Percentiles rank a stretch among this genome's conserved stretches.
Conservation (phyloP, 495 filamentous ascomycete genomes). For the Lophiotrema nucula region DNA sequence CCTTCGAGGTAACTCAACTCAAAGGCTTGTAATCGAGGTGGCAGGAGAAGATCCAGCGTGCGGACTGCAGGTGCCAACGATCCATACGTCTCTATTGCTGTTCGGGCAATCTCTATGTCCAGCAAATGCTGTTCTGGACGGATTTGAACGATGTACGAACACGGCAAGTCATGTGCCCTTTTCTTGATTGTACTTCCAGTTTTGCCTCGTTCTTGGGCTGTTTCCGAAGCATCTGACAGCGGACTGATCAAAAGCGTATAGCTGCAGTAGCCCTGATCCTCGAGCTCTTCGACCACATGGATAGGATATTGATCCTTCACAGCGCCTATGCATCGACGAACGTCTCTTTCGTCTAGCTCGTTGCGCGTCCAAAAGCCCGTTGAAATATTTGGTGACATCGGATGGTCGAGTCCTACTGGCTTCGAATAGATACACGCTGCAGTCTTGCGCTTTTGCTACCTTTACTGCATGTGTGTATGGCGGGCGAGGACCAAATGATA, state of each 20-base stretch:
- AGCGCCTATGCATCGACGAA: conserved; percentile 1
- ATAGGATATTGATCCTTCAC: not conserved
- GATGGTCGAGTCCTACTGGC: no score
- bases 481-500: not conserved
- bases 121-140: conserved; percentile 47
- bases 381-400: conserved; percentile 13
- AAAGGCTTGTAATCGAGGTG: conserved; percentile 33
- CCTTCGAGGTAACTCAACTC: conserved; percentile 47
- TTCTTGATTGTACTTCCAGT: not conserved
- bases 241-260: conserved; percentile 45
- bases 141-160: conserved; percentile 51
- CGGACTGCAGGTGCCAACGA: conserved; percentile 38
- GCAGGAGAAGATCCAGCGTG: not conserved
- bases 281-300: not conserved
- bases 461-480: not conserved
- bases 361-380: conserved; percentile 18
- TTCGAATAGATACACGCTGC: no score
- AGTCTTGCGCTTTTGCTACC: no score
- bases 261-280: conserved; percentile 55
- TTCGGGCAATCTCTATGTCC: conserved; percentile 43
- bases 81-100: conserved; percentile 45
- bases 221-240: not conserved
- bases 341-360: conserved; percentile 7
- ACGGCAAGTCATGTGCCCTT: no score
- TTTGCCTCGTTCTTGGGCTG: not conserved